Evolutionary conservation across 148 eudicot species (phyloP).

Genomic region (Limonium bicolor): DNA sequence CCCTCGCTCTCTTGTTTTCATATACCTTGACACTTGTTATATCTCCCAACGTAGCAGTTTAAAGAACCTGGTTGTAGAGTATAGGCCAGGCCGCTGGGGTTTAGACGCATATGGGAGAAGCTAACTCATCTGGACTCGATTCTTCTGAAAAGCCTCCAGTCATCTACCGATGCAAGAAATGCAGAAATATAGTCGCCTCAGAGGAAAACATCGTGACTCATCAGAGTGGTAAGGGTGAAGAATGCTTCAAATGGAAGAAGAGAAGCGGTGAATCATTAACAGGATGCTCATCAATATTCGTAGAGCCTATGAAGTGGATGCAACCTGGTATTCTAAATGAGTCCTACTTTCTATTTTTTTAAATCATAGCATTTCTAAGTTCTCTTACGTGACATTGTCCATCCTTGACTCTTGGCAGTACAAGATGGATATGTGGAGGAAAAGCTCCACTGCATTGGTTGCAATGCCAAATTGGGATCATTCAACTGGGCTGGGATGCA

Average conservation of each 20-base stretch:
- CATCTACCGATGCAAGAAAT: conserved; percentile 60
- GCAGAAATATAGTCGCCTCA: conserved; percentile 69
- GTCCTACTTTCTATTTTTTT: too few species aligned
- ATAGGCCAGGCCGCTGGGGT: too few species aligned
- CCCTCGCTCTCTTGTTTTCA: too few species aligned
- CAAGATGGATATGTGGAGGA: conserved; percentile 56
- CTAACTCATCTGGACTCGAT: background rate
- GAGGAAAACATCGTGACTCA: conserved; percentile 46
- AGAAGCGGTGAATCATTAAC: conserved; percentile 25
- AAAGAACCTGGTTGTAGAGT: too few species aligned
- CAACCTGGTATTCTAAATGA: conserved; percentile 27
- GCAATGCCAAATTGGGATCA: conserved; percentile 56
- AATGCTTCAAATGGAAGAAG: conserved; percentile 49
- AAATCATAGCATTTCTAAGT: too few species aligned
- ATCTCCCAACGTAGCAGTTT: too few species aligned
- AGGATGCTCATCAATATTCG: conserved; percentile 68
- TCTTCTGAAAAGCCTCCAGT: conserved; percentile 16
- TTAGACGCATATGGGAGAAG: background rate
- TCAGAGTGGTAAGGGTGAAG: conserved; percentile 38
- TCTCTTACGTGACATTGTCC: too few species aligned
- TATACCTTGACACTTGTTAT: too few species aligned
- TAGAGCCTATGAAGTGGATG: conserved; percentile 95
- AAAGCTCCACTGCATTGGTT: conserved; percentile 64
- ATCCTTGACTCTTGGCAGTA: conserved; percentile 30
- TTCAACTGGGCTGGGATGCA: conserved; percentile 87